Base-by-base conservation (phyloP, 2,329 filamentous ascomycete species). In the Phialocephala subalpina region DNA sequence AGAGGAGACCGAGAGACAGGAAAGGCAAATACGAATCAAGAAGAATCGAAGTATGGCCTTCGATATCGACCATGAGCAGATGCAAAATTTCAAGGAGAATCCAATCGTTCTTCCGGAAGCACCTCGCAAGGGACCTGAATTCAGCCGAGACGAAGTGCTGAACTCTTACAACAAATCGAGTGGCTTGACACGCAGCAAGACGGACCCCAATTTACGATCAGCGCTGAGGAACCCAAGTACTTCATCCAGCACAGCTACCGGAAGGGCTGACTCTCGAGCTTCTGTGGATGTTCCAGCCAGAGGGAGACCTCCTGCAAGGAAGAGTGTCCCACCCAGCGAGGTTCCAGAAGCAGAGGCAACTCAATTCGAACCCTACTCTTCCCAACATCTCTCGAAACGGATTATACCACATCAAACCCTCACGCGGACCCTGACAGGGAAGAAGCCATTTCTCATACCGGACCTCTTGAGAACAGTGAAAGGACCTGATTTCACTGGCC, bases 311-410 rank as follows among this genome's bases (percentile, higher is more conserved):
- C 20, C 58, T 33, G 59, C 22, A 14, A 67, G 62, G 60, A 47
- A 61, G 33, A 73, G 73, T 62, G 67, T 68, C 16, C 63, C 71
- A 36, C 72, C 81, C 53, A 75, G 75, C 47, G 78, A 80, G 35
- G 76, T 79, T 4, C 73, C 78, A 3, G 78, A 81, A 35, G 80
- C 82, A 1, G 86, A 88, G 66, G 78, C 85, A 1, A 85, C 90
- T 1, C 86, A 87, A 55, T 97, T 96, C 73, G 96, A 99, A 73
- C 87, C 92, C 2, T 97, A 94, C 77, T 97, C 96, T 6, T 88
- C 89, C 35, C 83, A 94, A 42, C 94, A 97, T 76, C 85, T 99
- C 16, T 92, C 91, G 4, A 93, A 90, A 68, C 89, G 96, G 36
- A 90, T 93, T 42, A 86, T 98, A 55, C 92, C 94, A 1, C 94